Percentiles rank a stretch among this genome's conserved stretches.
Evolutionary conservation across 2,329 filamentous ascomycete species (phyloP).

Genomic region (Trichoderma atroviride): DNA sequence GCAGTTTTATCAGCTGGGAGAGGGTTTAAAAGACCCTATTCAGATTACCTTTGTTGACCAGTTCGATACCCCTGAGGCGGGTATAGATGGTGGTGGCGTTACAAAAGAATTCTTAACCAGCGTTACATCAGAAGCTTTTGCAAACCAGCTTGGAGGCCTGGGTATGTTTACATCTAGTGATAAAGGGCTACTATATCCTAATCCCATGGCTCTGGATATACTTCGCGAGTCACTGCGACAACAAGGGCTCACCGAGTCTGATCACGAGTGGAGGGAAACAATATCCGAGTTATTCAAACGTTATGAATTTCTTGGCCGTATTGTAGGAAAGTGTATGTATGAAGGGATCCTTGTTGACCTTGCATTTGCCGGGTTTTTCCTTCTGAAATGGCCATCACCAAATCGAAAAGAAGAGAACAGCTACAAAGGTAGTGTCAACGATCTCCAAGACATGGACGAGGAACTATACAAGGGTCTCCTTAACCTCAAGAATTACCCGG

Average conservation of each 20-base stretch:
- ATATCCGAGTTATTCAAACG: slow-evolving; percentile 66
- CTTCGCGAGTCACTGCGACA: slow-evolving; percentile 60
- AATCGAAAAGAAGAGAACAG: slow-evolving; percentile 65
- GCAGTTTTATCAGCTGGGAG: slow-evolving; percentile 79
- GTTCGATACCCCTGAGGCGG: slow-evolving; percentile 83
- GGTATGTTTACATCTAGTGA: slow-evolving; percentile 82
- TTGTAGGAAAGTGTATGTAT: slow-evolving; percentile 96
- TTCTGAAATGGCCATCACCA: slow-evolving; percentile 89
- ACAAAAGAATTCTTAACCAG: slow-evolving; percentile 96
- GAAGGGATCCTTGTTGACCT: slow-evolving; percentile 95
- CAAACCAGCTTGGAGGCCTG: slow-evolving; percentile 46
- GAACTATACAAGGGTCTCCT: slow-evolving; percentile 84
- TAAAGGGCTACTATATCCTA: slow-evolving; percentile 85
- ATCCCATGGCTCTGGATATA: slow-evolving; percentile 76
- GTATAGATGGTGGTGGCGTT: slow-evolving; percentile 95
- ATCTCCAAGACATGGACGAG: slow-evolving; percentile 88
- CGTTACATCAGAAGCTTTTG: slow-evolving; percentile 83
- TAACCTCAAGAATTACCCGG: slow-evolving; percentile 80
- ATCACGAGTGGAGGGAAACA: slow-evolving; percentile 57
- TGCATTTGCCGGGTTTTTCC: slow-evolving; percentile 90
- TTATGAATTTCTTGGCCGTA: slow-evolving; percentile 89
- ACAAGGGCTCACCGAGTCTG: slow-evolving; percentile 54
- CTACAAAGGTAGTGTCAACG: slow-evolving; percentile 92
- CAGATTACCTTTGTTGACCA: slow-evolving; percentile 95
- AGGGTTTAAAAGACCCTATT: slow-evolving; percentile 89